phyloP scores from a whole-genome alignment of 768 basidiomycete species.

The Phlebiopsis gigantea region DNA sequence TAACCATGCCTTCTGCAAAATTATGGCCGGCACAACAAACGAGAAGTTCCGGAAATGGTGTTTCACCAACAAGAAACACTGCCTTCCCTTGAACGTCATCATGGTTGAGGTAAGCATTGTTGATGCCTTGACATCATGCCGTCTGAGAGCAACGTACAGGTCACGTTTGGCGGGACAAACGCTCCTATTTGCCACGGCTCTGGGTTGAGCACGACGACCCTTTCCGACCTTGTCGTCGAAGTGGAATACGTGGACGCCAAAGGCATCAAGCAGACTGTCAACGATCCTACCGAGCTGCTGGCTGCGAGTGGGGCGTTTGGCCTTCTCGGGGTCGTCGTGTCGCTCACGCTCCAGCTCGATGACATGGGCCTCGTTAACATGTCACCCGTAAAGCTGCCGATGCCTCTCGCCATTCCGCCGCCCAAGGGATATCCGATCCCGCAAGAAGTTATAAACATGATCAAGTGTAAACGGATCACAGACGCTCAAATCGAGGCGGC shows the following conservation, averaged over 20 bases:
- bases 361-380: constrained; percentile 22
- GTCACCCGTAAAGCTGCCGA: constrained; percentile 17
- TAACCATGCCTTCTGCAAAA: constrained; percentile 10
- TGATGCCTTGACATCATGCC: too few species aligned
- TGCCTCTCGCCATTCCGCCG: constrained; percentile 23
- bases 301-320: constrained; percentile 26
- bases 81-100: constrained; percentile 24
- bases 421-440: constrained; percentile 20
- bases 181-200: constrained; percentile 25
- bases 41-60: constrained; percentile 24
- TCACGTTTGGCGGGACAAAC: constrained; percentile 24
- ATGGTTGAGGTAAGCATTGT: constrained; percentile 21
- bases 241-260: constrained; percentile 24
- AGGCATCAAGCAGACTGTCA: constrained; percentile 18
- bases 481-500: constrained; percentile 16
- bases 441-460: constrained; percentile 15
- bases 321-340: constrained; percentile 24
- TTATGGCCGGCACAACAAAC: constrained; percentile 25
- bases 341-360: constrained; percentile 24
- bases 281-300: constrained; percentile 19
- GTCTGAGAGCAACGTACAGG: neutral
- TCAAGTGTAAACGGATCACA: constrained; percentile 13
- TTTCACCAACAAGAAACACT: constrained; percentile 15
- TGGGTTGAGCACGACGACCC: constrained; percentile 18
- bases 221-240: constrained; percentile 23